phyloP scores from a whole-genome alignment of 176 grass and related monocot genomes.

The Musa beccarii region DNA sequence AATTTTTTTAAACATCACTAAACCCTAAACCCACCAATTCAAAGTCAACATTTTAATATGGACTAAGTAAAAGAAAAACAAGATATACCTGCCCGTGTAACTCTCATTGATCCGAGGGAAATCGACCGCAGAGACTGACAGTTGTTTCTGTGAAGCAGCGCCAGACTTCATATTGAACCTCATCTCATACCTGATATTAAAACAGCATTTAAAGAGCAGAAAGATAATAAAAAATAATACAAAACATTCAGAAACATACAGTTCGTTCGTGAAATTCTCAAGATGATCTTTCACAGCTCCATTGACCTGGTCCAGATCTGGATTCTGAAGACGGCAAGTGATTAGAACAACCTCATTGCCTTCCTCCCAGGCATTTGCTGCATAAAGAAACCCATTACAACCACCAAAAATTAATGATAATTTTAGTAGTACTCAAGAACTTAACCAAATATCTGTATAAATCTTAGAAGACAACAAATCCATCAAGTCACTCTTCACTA shows the following conservation, averaged over 20 bases:
- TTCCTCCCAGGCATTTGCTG: conserved; percentile 97
- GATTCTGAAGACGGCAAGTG: conserved; percentile 72
- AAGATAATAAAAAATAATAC: not conserved
- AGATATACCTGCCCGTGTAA: conserved; percentile 64
- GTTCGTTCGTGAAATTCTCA: conserved; percentile 62
- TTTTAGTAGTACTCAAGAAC: not conserved
- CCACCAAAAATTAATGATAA: not conserved
- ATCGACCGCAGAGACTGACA: conserved; percentile 81
- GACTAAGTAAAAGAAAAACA: not conserved
- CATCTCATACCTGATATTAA: conserved; percentile 70
- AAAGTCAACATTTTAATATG: not conserved
- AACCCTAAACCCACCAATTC: not conserved
- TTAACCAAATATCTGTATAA: not conserved
- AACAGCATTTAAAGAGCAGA: conserved; percentile 9
- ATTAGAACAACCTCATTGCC: conserved; percentile 76
- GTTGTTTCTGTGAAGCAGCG: conserved; percentile 68
- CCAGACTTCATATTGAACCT: conserved; percentile 87
- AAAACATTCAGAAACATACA: conserved; percentile 33
- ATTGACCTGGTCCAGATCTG: conserved; percentile 74
- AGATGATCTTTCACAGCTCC: conserved; percentile 48
- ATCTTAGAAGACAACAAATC: no score
- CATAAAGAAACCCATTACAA: conserved; percentile 13
- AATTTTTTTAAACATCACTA: not conserved
- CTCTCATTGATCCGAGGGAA: conserved; percentile 90
- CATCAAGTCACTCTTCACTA: no score